A percentile compares a stretch with the other conserved stretches of the same genome.
Conservation (phyloP, 192 early-diverging fungal genomes). For the Dissophora globulifera region DNA sequence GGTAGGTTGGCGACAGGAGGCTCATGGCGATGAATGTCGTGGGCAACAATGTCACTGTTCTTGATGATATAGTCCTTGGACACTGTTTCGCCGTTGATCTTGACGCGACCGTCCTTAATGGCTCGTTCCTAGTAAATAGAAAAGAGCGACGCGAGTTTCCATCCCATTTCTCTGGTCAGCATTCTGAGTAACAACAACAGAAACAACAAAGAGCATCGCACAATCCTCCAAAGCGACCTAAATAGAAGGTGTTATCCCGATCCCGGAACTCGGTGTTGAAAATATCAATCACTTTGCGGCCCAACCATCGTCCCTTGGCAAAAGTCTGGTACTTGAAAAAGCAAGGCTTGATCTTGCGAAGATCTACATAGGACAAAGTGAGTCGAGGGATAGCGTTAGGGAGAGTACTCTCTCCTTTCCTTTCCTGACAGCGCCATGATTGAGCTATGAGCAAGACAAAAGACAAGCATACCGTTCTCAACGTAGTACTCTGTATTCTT, state of each 20-base stretch:
- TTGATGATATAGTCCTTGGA: slow-evolving; percentile 69
- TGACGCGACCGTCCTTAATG: slow-evolving; percentile 84
- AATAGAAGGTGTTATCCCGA: slow-evolving; percentile 82
- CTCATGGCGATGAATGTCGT: slow-evolving; percentile 94
- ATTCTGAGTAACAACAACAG: too few species aligned
- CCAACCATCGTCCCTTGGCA: slow-evolving; percentile 92
- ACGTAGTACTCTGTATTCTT: too few species aligned
- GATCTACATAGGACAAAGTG: too few species aligned
- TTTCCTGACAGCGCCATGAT: too few species aligned
- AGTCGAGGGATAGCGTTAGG: too few species aligned
- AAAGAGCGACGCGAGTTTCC: too few species aligned
- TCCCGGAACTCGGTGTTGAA: slow-evolving; percentile 92
- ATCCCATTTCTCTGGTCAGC: too few species aligned
- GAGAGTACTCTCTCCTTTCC: too few species aligned
- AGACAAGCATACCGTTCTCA: too few species aligned
- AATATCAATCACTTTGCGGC: slow-evolving; percentile 78
- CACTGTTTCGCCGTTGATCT: slow-evolving; percentile 75
- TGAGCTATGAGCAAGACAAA: background rate
- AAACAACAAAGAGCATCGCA: too few species aligned
- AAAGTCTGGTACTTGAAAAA: slow-evolving; percentile 81
- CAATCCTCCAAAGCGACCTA: too few species aligned
- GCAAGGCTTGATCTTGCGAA: slow-evolving; percentile 91
- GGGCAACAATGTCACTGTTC: slow-evolving; percentile 83
- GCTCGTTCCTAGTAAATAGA: slow-evolving; percentile 64
- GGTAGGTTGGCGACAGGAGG: slow-evolving; percentile 80